These are phyloP conservation scores for Lactarius akahatsu DNA, from an alignment of 768 basidiomycete genomes.

Conservation along the genomic window DNA sequence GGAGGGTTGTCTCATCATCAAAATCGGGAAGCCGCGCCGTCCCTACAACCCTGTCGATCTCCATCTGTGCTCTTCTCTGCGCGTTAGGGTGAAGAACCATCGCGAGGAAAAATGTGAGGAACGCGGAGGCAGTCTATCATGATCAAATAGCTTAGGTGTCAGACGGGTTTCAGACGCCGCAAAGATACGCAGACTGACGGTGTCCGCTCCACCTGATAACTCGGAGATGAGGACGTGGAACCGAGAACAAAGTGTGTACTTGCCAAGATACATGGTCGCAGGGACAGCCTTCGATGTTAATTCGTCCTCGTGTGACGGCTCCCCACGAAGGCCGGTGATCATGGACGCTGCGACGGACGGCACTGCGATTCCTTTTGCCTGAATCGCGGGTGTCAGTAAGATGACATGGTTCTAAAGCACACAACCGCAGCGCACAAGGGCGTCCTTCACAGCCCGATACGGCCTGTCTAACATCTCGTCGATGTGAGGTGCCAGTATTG, in stretches of 20 bases:
- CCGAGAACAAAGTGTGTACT: neutral
- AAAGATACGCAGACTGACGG: slow-evolving; percentile 19
- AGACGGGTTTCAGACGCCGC: neutral
- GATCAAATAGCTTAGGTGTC: neutral
- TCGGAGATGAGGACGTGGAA: neutral
- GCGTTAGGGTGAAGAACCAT: slow-evolving; percentile 33
- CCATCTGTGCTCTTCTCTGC: slow-evolving; percentile 33
- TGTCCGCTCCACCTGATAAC: slow-evolving; percentile 26
- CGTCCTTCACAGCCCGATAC: slow-evolving; percentile 28
- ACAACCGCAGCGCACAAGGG: slow-evolving; percentile 11
- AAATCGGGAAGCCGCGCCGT: slow-evolving; percentile 25
- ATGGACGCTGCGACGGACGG: slow-evolving; percentile 24
- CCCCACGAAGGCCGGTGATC: slow-evolving; percentile 16
- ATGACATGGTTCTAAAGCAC: neutral
- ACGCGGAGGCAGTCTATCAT: slow-evolving; percentile 29
- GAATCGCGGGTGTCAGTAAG: neutral
- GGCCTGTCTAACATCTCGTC: slow-evolving; percentile 30
- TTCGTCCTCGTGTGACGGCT: slow-evolving; percentile 20
- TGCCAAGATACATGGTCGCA: slow-evolving; percentile 24
- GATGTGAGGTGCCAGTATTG: slow-evolving; percentile 19
- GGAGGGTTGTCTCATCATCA: slow-evolving; percentile 29
- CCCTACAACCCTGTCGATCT: slow-evolving; percentile 32
- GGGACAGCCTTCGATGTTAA: slow-evolving; percentile 23
- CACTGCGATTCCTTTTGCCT: slow-evolving; percentile 16
- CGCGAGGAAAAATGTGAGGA: slow-evolving; percentile 31